A percentile compares a stretch with the other conserved stretches of the same genome.
These are phyloP conservation scores for Aquilaria sinensis DNA, from an alignment of 345 rosid species.

Conservation along the genomic window DNA sequence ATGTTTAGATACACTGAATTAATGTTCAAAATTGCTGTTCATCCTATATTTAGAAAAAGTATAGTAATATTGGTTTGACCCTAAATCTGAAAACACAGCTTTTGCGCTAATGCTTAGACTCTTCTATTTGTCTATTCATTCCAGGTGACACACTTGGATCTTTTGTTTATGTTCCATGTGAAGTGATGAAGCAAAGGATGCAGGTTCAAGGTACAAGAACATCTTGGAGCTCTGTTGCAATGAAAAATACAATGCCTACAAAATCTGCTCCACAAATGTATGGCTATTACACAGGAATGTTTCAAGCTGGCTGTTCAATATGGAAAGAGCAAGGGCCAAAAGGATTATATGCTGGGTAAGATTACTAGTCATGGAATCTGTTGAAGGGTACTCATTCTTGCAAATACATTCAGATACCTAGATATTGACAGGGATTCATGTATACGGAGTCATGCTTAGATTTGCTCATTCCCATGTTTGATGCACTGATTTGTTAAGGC, in stretches of 20 bases:
- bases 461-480: no score
- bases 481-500: no score
- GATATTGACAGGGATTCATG: no score
- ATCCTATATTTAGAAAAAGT: no score
- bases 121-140: slow-evolving; percentile 24
- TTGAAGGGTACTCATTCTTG: no score
- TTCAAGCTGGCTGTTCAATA: slow-evolving; percentile 83
- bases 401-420: no score
- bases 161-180: slow-evolving; percentile 87
- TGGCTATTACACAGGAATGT: slow-evolving; percentile 77
- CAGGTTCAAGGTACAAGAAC: slow-evolving; percentile 83
- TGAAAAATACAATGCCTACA: slow-evolving; percentile 32
- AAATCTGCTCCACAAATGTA: slow-evolving; percentile 55
- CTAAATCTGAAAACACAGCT: no score
- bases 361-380: background rate
- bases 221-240: slow-evolving; percentile 57
- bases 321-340: slow-evolving; percentile 79
- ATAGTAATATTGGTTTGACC: no score
- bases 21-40: no score
- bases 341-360: slow-evolving; percentile 91
- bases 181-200: slow-evolving; percentile 97
- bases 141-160: slow-evolving; percentile 98
- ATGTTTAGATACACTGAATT: no score
- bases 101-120: slow-evolving; percentile 5
- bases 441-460: no score